A percentile compares a stretch with the other conserved stretches of the same genome.
These are phyloP conservation scores for Mortierella sp. DNA, from an alignment of 371 early-diverging fungal species.

Conservation along the genomic window DNA sequence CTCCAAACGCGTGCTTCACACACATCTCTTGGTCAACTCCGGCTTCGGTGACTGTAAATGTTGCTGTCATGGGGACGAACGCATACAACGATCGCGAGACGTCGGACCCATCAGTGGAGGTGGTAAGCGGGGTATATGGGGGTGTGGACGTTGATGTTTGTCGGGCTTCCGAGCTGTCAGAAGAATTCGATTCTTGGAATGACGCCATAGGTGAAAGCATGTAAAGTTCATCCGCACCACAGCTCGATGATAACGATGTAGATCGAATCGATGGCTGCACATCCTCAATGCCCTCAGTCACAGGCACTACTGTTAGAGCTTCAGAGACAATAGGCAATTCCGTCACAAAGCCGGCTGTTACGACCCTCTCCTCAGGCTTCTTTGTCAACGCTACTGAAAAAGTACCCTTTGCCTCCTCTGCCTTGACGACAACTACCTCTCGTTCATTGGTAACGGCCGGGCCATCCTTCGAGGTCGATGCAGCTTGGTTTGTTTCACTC, in stretches of 20 bases:
- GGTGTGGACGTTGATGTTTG: background rate
- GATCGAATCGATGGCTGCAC: background rate
- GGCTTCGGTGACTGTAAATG: background rate
- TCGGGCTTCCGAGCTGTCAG: background rate
- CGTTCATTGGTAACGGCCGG: background rate
- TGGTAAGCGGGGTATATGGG: slow-evolving; percentile 5
- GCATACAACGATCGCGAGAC: slow-evolving; percentile 9
- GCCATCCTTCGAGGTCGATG: background rate
- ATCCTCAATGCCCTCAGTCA: background rate
- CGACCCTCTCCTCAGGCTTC: background rate
- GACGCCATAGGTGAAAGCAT: slow-evolving; percentile 6
- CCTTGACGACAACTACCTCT: background rate
- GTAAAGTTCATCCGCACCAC: slow-evolving; percentile 4
- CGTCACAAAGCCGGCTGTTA: background rate
- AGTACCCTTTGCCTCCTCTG: background rate
- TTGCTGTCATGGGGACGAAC: slow-evolving; percentile 7
- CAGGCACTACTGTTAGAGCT: background rate
- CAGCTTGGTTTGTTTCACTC: background rate
- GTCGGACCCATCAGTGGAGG: background rate
- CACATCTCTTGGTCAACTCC: background rate
- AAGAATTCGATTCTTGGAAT: background rate
- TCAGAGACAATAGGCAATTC: background rate
- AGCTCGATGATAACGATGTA: background rate
- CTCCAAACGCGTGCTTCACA: background rate
- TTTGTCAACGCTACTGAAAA: background rate